Percentiles rank a stretch among this genome's conserved stretches.
Conservation (phyloP, 2,329 filamentous ascomycete genomes). For the Paecilomyces sp. region DNA sequence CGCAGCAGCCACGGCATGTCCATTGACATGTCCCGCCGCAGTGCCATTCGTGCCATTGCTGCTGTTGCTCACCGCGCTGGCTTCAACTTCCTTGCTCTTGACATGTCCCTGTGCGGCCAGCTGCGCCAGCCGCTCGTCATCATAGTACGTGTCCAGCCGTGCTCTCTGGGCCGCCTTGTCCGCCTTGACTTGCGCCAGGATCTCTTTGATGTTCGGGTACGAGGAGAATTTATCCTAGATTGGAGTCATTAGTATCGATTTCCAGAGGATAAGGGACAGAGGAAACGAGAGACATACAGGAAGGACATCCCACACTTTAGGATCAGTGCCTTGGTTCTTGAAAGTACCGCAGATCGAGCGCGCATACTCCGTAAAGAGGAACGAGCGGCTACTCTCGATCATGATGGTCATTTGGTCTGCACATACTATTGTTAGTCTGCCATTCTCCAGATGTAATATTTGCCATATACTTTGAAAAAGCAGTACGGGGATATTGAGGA, state of each 20-base stretch:
- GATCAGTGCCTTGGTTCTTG: slow-evolving; percentile 19
- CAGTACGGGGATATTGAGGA: not conserved
- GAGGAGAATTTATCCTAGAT: slow-evolving; percentile 20
- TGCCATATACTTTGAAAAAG: too few species aligned
- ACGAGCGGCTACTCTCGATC: slow-evolving; percentile 20
- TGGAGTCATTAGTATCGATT: not conserved
- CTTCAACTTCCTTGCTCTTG: not conserved
- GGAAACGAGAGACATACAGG: slow-evolving; percentile 9
- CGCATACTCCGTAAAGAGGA: slow-evolving; percentile 21
- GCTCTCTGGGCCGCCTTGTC: slow-evolving; percentile 15
- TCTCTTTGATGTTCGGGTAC: slow-evolving; percentile 20
- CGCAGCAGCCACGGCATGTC: not conserved
- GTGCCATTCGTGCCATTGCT: not conserved
- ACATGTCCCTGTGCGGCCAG: slow-evolving; percentile 3
- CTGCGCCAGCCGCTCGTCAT: slow-evolving; percentile 11
- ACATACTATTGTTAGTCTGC: not conserved
- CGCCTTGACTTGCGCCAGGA: slow-evolving; percentile 16
- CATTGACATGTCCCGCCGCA: not conserved
- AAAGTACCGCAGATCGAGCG: slow-evolving; percentile 18
- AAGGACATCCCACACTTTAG: slow-evolving; percentile 19
- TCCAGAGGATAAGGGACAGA: not conserved
- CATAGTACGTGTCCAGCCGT: slow-evolving; percentile 14
- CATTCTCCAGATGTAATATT: not conserved
- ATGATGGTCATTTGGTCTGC: slow-evolving; percentile 25
- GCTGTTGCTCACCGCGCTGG: too few species aligned